Conservation (phyloP, 2,329 filamentous ascomycete species). For the Ampelomyces quisqualis region DNA sequence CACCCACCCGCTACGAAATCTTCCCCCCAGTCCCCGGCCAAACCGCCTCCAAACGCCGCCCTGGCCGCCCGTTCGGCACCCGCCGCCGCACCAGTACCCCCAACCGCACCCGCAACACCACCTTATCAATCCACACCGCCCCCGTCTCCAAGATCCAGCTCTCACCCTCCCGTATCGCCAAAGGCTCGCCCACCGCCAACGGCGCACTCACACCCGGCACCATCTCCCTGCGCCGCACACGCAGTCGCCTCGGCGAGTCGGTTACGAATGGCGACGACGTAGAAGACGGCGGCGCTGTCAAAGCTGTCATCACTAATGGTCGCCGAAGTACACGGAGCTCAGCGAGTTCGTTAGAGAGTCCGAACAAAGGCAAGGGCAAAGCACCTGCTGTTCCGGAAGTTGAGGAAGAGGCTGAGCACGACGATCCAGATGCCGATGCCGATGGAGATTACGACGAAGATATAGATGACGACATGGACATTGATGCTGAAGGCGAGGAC, state of each 20-base stretch:
- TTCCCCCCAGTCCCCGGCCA: conserved; percentile 67
- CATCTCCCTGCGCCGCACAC: conserved; percentile 40
- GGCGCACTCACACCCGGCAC: conserved; percentile 36
- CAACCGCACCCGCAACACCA: conserved; percentile 27
- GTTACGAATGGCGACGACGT: conserved; percentile 41
- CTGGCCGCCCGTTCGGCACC: conserved; percentile 42
- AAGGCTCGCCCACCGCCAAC: conserved; percentile 34
- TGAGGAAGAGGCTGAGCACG: conserved; percentile 37
- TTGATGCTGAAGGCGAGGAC: conserved; percentile 22
- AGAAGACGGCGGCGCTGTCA: conserved; percentile 36
- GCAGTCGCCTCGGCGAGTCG: conserved; percentile 48
- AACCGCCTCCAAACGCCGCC: conserved; percentile 36
- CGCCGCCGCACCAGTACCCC: conserved; percentile 42
- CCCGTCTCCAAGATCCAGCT: conserved; percentile 37
- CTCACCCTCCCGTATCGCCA: conserved; percentile 31
- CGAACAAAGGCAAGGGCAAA: conserved; percentile 31
- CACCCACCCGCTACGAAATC: conserved; percentile 72
- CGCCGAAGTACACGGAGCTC: conserved; percentile 34
- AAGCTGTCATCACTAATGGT: conserved; percentile 25
- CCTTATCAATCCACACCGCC: conserved; percentile 33
- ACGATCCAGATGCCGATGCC: conserved; percentile 33
- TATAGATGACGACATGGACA: conserved; percentile 26
- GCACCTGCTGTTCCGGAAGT: conserved; percentile 25
- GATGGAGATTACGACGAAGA: conserved; percentile 31
- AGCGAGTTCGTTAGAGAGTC: conserved; percentile 34